phyloP scores from a whole-genome alignment of 163 green algal genomes.

The Scenedesmus sp. region DNA sequence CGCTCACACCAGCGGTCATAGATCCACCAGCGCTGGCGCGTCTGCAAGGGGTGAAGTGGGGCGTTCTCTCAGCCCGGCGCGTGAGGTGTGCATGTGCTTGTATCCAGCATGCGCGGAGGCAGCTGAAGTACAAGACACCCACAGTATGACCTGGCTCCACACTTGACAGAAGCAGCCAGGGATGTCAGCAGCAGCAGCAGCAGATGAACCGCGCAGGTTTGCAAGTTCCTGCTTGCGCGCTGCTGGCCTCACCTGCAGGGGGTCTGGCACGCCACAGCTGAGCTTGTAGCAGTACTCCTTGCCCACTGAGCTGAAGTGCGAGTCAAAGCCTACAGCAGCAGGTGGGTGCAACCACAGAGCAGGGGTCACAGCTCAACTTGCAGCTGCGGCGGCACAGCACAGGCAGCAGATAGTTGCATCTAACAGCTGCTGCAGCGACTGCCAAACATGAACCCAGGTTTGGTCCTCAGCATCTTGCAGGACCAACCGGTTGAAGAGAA shows the following conservation, averaged over 20 bases:
- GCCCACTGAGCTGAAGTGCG: slow-evolving; percentile 57
- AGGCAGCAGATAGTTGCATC: not conserved
- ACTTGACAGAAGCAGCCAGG: not conserved
- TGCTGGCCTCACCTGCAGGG: slow-evolving; percentile 49
- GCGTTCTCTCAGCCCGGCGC: no score
- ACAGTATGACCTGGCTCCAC: not conserved
- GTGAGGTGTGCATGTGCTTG: not conserved
- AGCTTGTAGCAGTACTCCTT: slow-evolving; percentile 67
- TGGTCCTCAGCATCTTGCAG: not conserved
- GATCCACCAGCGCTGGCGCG: slow-evolving; percentile 56
- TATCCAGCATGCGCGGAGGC: not conserved
- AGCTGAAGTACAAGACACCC: not conserved
- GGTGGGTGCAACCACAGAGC: not conserved
- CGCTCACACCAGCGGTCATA: slow-evolving; percentile 64
- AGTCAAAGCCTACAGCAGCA: slow-evolving; percentile 58
- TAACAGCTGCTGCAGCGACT: not conserved
- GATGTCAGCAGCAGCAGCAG: not conserved
- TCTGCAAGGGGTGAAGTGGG: not conserved
- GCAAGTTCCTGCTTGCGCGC: not conserved
- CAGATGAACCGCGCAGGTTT: not conserved
- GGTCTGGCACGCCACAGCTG: slow-evolving; percentile 54
- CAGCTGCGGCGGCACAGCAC: not conserved
- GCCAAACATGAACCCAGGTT: not conserved
- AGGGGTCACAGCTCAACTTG: not conserved
- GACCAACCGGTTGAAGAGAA: not conserved